Evolutionary conservation across 2,329 filamentous ascomycete species (phyloP).

Genomic region (Tolypocladium tropicale): DNA sequence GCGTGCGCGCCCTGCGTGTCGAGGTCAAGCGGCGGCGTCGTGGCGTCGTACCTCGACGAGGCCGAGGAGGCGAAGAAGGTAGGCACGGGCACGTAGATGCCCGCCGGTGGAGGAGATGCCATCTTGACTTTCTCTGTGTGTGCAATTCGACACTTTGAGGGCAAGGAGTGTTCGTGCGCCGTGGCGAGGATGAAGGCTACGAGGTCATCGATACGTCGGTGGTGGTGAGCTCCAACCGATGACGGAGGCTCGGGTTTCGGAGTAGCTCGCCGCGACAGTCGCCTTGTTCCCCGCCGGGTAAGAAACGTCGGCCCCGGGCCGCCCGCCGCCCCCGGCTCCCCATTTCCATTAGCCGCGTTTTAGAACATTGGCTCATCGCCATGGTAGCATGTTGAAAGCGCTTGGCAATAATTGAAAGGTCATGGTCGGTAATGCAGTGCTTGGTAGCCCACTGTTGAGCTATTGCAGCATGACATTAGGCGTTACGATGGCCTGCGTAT

Average conservation of each 20-base stretch:
- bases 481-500: background rate
- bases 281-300: background rate
- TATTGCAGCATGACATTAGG: background rate
- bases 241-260: constrained; percentile 5
- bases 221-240: background rate
- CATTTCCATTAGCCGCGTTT: background rate
- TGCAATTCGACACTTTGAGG: background rate
- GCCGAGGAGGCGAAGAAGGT: constrained; percentile 48
- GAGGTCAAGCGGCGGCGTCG: constrained; percentile 44
- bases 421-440: background rate
- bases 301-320: background rate
- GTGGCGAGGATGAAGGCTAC: background rate
- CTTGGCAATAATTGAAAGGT: background rate
- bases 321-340: background rate
- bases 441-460: background rate
- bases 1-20: constrained; percentile 47
- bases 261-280: constrained; percentile 1
- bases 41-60: constrained; percentile 28
- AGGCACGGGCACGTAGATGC: constrained; percentile 50
- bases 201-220: background rate
- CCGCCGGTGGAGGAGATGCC: constrained; percentile 35
- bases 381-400: background rate
- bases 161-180: background rate
- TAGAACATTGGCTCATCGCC: background rate
- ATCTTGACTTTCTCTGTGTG: background rate